Conservation (phyloP, 2,329 filamentous ascomycete genomes). For the Claviceps sorghi region DNA sequence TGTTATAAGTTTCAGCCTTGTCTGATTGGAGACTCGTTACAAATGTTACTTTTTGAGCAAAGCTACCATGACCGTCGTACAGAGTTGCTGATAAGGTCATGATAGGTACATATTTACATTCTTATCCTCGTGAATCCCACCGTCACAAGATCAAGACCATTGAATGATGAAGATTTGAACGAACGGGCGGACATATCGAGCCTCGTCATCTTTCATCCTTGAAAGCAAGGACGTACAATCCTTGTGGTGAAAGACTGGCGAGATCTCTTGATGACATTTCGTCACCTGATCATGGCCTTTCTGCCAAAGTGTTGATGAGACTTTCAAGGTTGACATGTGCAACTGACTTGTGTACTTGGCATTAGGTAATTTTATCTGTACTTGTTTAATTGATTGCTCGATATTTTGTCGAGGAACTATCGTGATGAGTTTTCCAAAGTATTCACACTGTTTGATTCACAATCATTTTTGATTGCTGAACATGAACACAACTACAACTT, state of each 20-base stretch:
- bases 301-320: conserved; percentile 7
- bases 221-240: conserved; percentile 48
- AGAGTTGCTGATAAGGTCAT: conserved; percentile 22
- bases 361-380: conserved; percentile 17
- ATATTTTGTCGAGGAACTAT: background rate
- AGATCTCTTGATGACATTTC: conserved; percentile 51
- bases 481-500: conserved; percentile 40
- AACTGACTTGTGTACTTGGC: conserved; percentile 16
- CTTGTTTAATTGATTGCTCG: conserved; percentile 3
- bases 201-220: conserved; percentile 30
- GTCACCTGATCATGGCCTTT: conserved; percentile 42
- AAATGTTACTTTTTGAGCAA: conserved; percentile 8
- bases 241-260: conserved; percentile 35
- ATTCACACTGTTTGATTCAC: conserved; percentile 48
- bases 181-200: conserved; percentile 56
- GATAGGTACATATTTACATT: conserved; percentile 26
- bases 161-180: conserved; percentile 51
- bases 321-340: conserved; percentile 1
- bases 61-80: background rate
- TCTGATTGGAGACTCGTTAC: conserved; percentile 36
- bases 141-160: conserved; percentile 11
- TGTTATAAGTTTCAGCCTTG: conserved; percentile 51
- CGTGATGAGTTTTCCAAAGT: conserved; percentile 36
- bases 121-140: background rate
- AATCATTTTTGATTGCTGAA: conserved; percentile 23